Base-by-base conservation (phyloP, 306 rosid species). In the Pyrus pyrifolia region DNA sequence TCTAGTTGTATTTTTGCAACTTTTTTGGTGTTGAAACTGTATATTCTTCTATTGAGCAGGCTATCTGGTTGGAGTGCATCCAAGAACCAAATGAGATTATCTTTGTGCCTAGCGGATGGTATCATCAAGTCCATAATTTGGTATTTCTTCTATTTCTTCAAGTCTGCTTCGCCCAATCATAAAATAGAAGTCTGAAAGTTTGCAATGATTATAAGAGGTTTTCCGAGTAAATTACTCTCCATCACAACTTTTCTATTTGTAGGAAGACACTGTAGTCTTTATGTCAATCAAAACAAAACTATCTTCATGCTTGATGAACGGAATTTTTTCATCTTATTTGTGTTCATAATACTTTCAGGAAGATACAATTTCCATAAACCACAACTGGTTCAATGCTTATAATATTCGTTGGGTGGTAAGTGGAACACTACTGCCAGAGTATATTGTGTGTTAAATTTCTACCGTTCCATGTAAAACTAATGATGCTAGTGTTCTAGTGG, bases 21-120 rank as follows among this genome's bases (percentile, higher is more conserved):
- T 74, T 72, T 25, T n/a, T 6, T 27, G 49, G 84, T 57, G 57
- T 72, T 80, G 45, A n/a, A 6, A 40, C 44, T 29, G 72, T 73
- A 19, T 75, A 40, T 76, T 63, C 68, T 60, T 81, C 42, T 42
- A 40, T 59, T 63, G 70, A 74, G 81, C 87, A 95, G 99, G 88
- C 96, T 80, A 75, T 77, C 75, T 92, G 97, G 99, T 80, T 95
- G 85, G 97, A 95, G 78, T 90, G 93, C 83, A 88, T 68, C 58
- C 99, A 92, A 88, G 97, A 90, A 78, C 88, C 83, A n/a, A 90
- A 93, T 75, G 97, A 92, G 87, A 77, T 89, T 76, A 90, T 95
- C 78, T 95, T 95, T 86, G 97, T 92, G 72, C 99, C 97, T 25
- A 92, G 97, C 1, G 96, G 99, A 72, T 95, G 99, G 99, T 95